A percentile compares a stretch with the other conserved stretches of the same genome.
Evolutionary conservation across 257 asterid species (phyloP).

Genomic region (Solanum gracilifrons): DNA sequence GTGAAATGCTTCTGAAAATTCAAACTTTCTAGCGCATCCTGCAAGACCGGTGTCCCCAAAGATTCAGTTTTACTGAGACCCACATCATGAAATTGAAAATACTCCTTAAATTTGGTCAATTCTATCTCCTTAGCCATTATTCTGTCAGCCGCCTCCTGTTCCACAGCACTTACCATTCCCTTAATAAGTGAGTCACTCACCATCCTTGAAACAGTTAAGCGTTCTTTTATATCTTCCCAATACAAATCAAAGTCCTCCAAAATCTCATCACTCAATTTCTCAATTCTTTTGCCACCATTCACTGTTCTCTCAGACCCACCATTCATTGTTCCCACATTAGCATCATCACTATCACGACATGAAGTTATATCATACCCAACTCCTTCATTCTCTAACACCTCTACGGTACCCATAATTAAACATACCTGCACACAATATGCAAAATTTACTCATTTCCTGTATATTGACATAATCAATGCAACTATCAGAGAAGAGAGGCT

Average conservation of each 20-base stretch:
- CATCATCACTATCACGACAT: conserved; percentile 10
- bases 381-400: conserved; percentile 13
- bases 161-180: conserved; percentile 86
- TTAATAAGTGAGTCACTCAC: conserved; percentile 74
- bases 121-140: conserved; percentile 61
- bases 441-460: neutral
- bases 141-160: conserved; percentile 58
- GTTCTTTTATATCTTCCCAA: conserved; percentile 49
- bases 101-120: conserved; percentile 33
- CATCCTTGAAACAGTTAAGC: conserved; percentile 60
- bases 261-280: conserved; percentile 49
- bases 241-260: conserved; percentile 63
- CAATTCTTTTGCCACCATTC: conserved; percentile 18
- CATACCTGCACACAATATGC: neutral
- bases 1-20: conserved; percentile 7
- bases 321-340: conserved; percentile 5
- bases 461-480: neutral
- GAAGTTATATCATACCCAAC: conserved; percentile 4
- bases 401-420: conserved; percentile 22
- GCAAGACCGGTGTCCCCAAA: conserved; percentile 1
- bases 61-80: conserved; percentile 7
- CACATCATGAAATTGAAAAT: conserved; percentile 11
- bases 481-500: neutral
- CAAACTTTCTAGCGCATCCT: neutral
- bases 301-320: conserved; percentile 6